Evolutionary conservation across 2,329 filamentous ascomycete species (phyloP), one percentile per base, ranked within the genome.

Genomic region (Orbilia ellipsospora): DNA sequence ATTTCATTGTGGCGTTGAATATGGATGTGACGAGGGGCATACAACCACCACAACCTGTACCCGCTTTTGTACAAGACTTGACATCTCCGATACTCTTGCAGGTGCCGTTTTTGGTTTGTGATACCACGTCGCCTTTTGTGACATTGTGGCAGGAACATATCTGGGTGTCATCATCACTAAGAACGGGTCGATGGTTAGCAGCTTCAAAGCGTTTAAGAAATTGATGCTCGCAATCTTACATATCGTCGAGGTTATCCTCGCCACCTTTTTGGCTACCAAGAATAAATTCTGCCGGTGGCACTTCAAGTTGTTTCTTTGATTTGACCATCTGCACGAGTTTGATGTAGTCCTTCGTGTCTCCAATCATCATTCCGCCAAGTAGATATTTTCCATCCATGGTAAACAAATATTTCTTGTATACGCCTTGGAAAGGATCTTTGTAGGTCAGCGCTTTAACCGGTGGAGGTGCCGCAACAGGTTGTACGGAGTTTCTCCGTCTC

Each of bases 291-390:
- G 90, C 89, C 0, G 93, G 93, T 0, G 92, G 88, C 0, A 92
- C 84, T 13, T 96, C 92, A 0, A 97, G 86, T 77, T 86, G 85
- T 81, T 94, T 96, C 80, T 93, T 91, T 78, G 88, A 90, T 84
- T 94, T 96, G 65, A 95, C 92, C 85, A 96, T 89, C 0, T 92
- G 91, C 0, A 96, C 92, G 20, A 97, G 84, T 82, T 94, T 96
- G 83, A 96, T 88, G 80, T 96, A 97, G 83, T 97, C 93, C 77
- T 88, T 90, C 0, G 92, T 96, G 80, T 97, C 93, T 45, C 93
- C 94, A 76, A 97, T 95, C 92, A 97, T 96, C 92, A 97, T 97
- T 2, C 93, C 94, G n/a, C 93, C 93, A 0, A 97, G 87, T 0
- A 97, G 85, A 80, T 94, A 94, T 81, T 96, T 96, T 26, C 93